A percentile compares a stretch with the other conserved stretches of the same genome.
Conservation (phyloP, 2,329 filamentous ascomycete species). For the Spiromastix sp. region DNA sequence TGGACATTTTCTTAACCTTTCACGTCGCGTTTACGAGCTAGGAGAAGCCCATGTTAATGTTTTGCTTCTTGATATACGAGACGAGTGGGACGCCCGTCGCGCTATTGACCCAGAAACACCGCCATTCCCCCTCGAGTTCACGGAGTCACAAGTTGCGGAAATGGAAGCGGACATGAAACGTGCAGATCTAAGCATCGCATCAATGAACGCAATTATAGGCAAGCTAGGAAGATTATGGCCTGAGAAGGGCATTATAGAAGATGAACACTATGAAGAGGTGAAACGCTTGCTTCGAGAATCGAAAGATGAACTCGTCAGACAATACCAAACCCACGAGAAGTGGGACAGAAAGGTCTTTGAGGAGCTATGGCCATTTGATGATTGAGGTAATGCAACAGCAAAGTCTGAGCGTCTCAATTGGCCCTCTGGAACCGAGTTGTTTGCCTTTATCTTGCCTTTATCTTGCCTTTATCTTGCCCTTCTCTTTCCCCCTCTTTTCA, state of each 20-base stretch:
- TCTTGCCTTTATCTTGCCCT: no score
- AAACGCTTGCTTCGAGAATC: slow-evolving; percentile 13
- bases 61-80: slow-evolving; percentile 4
- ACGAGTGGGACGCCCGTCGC: slow-evolving; percentile 4
- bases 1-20: slow-evolving; percentile 4
- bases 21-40: slow-evolving; percentile 6
- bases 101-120: neutral
- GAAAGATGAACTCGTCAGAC: slow-evolving; percentile 16
- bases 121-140: slow-evolving; percentile 6
- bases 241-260: slow-evolving; percentile 8
- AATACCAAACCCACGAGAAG: slow-evolving; percentile 16
- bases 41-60: slow-evolving; percentile 7
- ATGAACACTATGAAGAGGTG: slow-evolving; percentile 7
- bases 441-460: no score
- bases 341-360: slow-evolving; percentile 19
- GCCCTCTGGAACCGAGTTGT: no score
- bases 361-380: slow-evolving; percentile 20
- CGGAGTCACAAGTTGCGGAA: slow-evolving; percentile 14
- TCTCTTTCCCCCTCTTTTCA: no score
- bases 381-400: no score
- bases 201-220: slow-evolving; percentile 17
- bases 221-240: slow-evolving; percentile 13
- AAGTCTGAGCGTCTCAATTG: no score
- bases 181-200: slow-evolving; percentile 18
- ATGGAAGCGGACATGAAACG: slow-evolving; percentile 19